Percentiles rank a stretch among this genome's conserved stretches.
phyloP scores from a whole-genome alignment of 176 grass and related monocot genomes.

The Oryza meyeriana region DNA sequence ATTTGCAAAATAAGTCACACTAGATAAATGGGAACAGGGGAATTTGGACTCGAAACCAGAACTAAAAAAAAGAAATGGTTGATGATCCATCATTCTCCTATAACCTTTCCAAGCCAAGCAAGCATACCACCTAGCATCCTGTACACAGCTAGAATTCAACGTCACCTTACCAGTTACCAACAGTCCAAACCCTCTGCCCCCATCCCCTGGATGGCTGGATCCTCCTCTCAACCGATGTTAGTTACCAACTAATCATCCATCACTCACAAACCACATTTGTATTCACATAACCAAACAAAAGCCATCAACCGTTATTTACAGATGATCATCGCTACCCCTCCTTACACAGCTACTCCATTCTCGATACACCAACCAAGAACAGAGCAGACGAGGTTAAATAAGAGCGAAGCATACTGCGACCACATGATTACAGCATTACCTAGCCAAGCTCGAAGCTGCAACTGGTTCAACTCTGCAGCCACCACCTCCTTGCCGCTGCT shows the following conservation, averaged over 20 bases:
- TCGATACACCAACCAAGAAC: constrained; percentile 14
- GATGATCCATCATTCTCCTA: constrained; percentile 45
- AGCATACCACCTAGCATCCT: constrained; percentile 33
- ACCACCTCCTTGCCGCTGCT: constrained; percentile 67
- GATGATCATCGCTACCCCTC: constrained; percentile 31
- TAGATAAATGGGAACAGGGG: constrained; percentile 7
- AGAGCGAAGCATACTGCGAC: neutral
- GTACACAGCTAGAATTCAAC: constrained; percentile 37
- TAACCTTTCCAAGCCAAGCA: constrained; percentile 34
- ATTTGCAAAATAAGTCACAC: constrained; percentile 1
- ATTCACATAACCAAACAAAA: constrained; percentile 47
- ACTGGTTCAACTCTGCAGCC: constrained; percentile 36
- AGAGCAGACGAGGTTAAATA: constrained; percentile 23
- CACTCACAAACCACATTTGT: constrained; percentile 27
- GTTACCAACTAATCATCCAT: constrained; percentile 20
- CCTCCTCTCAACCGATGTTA: constrained; percentile 26
- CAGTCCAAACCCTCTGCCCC: neutral
- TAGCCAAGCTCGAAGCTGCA: constrained; percentile 44
- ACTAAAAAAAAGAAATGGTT: constrained; percentile 45
- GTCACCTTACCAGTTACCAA: neutral
- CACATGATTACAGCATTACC: constrained; percentile 40
- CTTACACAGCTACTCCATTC: constrained; percentile 34
- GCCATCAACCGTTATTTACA: constrained; percentile 53
- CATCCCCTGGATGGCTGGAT: neutral
- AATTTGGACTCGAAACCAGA: constrained; percentile 41